Conservation (phyloP, 192 early-diverging fungal genomes). For the Chytriomyces confervae region DNA sequence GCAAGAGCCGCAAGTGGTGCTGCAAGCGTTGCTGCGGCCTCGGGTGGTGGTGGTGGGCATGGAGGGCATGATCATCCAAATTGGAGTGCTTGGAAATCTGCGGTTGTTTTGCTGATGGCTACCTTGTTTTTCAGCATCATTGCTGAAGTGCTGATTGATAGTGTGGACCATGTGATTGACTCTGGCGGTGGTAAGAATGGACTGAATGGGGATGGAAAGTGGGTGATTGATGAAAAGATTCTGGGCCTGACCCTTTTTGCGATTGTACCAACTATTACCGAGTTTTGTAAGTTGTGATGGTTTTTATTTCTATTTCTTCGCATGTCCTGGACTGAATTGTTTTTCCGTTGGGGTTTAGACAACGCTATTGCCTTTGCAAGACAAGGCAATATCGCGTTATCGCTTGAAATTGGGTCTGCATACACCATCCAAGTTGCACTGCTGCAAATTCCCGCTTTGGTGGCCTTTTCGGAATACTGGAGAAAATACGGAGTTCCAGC, state of each 20-base stretch:
- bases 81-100: slow-evolving; percentile 83
- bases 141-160: slow-evolving; percentile 90
- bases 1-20: background rate
- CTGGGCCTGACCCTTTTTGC: slow-evolving; percentile 94
- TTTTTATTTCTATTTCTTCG: slow-evolving; percentile 6
- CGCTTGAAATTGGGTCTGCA: slow-evolving; percentile 94
- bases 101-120: slow-evolving; percentile 77
- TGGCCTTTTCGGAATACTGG: slow-evolving; percentile 72
- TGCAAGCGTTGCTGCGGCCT: slow-evolving; percentile 12
- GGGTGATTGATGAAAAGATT: slow-evolving; percentile 81
- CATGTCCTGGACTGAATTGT: background rate
- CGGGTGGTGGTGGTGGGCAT: slow-evolving; percentile 64
- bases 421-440: slow-evolving; percentile 95
- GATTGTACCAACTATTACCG: slow-evolving; percentile 93
- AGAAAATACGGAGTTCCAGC: slow-evolving; percentile 14
- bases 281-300: slow-evolving; percentile 66
- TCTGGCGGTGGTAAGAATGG: slow-evolving; percentile 36
- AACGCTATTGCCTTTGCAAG: slow-evolving; percentile 93
- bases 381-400: slow-evolving; percentile 75
- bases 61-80: slow-evolving; percentile 92
- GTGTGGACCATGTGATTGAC: slow-evolving; percentile 80
- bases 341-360: slow-evolving; percentile 59
- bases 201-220: background rate
- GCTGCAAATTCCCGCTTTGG: slow-evolving; percentile 93
- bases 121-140: slow-evolving; percentile 87